Base-by-base conservation (phyloP, 179 eudicot species). In the Carnegiea gigantea region DNA sequence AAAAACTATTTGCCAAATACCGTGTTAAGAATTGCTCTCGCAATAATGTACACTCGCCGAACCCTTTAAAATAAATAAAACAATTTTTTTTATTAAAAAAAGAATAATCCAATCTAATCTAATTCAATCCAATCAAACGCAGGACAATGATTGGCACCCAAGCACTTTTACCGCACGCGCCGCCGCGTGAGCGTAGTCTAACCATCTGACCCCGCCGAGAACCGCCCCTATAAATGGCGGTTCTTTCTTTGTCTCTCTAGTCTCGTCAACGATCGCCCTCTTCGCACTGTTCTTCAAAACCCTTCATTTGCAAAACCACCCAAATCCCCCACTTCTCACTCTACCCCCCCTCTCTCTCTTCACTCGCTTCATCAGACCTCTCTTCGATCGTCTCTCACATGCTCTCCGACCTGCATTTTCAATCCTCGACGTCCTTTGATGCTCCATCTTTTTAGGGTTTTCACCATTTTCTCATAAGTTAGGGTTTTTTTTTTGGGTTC, bases 151-250 rank as follows among this genome's bases (percentile, higher is more conserved):
- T 48, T 48, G 2, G 11, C 7, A 48, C 3, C 53, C 23, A 3
- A 3, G 21, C 21, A 57, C 23, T 60, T 60, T 28, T 0, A 0
- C 1, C 0, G 46, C 73, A 81, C 84, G 80, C 84, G 84, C 84
- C 84, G 36, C 79, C 79, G 15, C 33, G 26, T 20, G 84, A 17
- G 79, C 75, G 76, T 68, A 3, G 20, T 1, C 23, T 43, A 48
- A 13, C 14, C 20, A 49, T 51, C 10, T n/a, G 13, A n/a, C 54
- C 17, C 7, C 60, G 33, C 78, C 71, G 2, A 78, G 82, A 10
- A 13, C 57, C 9, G 10, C 68, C 51, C 49, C 71, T 87, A 85
- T 85, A 87, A 83, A 85, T 83, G 86, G 86, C 88, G 85, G 86
- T 86, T 79, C 74, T 73, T 38, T 33, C 1, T 46, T 18, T 17